A percentile compares a stretch with the other conserved stretches of the same genome.
Conservation (phyloP, 192 early-diverging fungal species). For the Borealophlyctis nickersoniae region DNA sequence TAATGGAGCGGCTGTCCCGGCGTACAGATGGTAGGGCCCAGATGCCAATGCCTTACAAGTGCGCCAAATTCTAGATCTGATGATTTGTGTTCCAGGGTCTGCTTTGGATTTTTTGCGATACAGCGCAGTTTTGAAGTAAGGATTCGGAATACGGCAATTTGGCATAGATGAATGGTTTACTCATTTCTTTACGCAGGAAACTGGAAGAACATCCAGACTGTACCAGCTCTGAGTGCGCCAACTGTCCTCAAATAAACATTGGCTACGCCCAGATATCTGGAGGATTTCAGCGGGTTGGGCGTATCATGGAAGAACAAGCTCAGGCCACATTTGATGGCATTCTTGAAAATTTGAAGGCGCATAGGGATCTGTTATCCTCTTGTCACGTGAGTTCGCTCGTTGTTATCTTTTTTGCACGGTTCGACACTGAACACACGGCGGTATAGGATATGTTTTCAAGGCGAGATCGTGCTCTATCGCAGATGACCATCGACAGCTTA, state of each 20-base stretch:
- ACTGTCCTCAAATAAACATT: constrained; percentile 50
- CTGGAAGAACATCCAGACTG: constrained; percentile 57
- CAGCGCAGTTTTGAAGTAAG: constrained; percentile 55
- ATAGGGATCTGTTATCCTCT: constrained; percentile 63
- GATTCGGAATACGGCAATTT: not conserved
- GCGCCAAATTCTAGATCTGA: no score
- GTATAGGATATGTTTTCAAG: constrained; percentile 31
- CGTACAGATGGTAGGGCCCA: constrained; percentile 52
- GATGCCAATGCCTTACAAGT: not conserved
- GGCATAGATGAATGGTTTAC: not conserved
- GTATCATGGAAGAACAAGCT: constrained; percentile 42
- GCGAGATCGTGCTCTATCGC: constrained; percentile 42
- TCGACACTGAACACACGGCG: no score
- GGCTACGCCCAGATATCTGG: constrained; percentile 47
- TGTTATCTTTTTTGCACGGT: no score
- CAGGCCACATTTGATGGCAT: constrained; percentile 44
- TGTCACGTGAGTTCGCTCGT: constrained; percentile 44
- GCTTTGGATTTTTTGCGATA: constrained; percentile 61
- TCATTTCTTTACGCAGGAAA: constrained; percentile 34
- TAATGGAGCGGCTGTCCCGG: constrained; percentile 61
- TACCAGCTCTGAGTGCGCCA: constrained; percentile 52
- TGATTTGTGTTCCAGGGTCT: constrained; percentile 24
- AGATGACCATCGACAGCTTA: constrained; percentile 47
- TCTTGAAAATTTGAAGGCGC: constrained; percentile 60
- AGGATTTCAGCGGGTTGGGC: constrained; percentile 42